phyloP scores from a whole-genome alignment of 2,329 filamentous ascomycete species.

The Colletotrichum phormii region DNA sequence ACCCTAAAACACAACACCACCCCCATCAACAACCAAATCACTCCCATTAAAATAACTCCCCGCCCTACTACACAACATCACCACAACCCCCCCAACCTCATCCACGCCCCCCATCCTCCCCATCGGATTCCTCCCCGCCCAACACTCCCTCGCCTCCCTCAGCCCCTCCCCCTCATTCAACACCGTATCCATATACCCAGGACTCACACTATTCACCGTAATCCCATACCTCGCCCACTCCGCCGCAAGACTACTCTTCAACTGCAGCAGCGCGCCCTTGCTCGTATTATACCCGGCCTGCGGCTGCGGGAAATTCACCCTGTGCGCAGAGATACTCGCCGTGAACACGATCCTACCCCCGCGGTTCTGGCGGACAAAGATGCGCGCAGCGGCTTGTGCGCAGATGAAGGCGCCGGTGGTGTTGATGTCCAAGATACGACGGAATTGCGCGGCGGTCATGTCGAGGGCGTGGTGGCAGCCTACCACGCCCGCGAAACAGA shows the following conservation, averaged over 20 bases:
- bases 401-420: slow-evolving; percentile 77
- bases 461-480: slow-evolving; percentile 70
- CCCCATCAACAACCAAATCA: slow-evolving; percentile 75
- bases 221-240: slow-evolving; percentile 81
- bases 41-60: slow-evolving; percentile 77
- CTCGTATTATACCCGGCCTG: slow-evolving; percentile 79
- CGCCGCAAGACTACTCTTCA: slow-evolving; percentile 74
- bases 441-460: slow-evolving; percentile 69
- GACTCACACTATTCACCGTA: slow-evolving; percentile 75
- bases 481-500: slow-evolving; percentile 78
- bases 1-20: slow-evolving; percentile 41
- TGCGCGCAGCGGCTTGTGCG: slow-evolving; percentile 70
- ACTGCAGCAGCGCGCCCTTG: slow-evolving; percentile 74
- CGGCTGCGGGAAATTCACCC: slow-evolving; percentile 79
- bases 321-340: slow-evolving; percentile 75
- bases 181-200: slow-evolving; percentile 83
- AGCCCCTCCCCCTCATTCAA: slow-evolving; percentile 75
- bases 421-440: slow-evolving; percentile 76
- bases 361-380: slow-evolving; percentile 62
- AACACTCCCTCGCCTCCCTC: slow-evolving; percentile 62
- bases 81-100: slow-evolving; percentile 72
- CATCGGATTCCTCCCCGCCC: slow-evolving; percentile 70
- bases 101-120: slow-evolving; percentile 73
- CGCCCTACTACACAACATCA: slow-evolving; percentile 69
- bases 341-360: slow-evolving; percentile 75